phyloP scores from a whole-genome alignment of 768 basidiomycete species.

The Phylloporus sp. region DNA sequence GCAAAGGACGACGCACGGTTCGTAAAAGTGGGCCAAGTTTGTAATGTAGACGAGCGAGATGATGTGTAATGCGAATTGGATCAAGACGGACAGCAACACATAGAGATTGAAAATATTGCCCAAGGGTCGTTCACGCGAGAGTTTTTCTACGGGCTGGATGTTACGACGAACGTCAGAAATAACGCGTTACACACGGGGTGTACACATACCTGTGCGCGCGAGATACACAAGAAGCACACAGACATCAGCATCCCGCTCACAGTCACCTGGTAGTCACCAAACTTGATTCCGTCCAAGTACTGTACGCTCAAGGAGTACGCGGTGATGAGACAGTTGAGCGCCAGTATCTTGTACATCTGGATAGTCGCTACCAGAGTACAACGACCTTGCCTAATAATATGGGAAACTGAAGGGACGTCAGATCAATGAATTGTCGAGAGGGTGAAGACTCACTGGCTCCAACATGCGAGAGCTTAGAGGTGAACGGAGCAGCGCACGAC shows the following conservation, averaged over 20 bases:
- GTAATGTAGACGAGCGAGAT: conserved; percentile 91
- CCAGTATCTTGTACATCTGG: conserved; percentile 99
- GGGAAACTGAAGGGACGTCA: conserved; percentile 58
- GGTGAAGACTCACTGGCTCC: conserved; percentile 70
- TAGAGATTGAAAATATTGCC: conserved; percentile 98
- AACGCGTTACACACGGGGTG: not conserved
- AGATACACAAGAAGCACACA: conserved; percentile 97
- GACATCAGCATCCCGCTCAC: conserved; percentile 93
- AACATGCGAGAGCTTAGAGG: conserved; percentile 96
- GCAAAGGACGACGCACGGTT: conserved; percentile 54
- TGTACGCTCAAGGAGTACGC: conserved; percentile 98
- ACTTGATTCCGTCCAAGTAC: conserved; percentile 98
- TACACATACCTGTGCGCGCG: conserved; percentile 78
- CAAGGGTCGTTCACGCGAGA: conserved; percentile 89
- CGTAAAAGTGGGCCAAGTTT: conserved; percentile 68
- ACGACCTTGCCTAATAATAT: conserved; percentile 97
- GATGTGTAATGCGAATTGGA: conserved; percentile 95
- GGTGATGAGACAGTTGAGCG: conserved; percentile 95
- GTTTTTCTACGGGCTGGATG: conserved; percentile 94
- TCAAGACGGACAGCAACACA: conserved; percentile 83
- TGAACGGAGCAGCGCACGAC: conserved; percentile 97
- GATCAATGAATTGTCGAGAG: not conserved
- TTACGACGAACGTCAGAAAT: not conserved
- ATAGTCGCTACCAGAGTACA: conserved; percentile 98
- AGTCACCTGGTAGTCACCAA: conserved; percentile 98